Conservation (phyloP, 2,329 filamentous ascomycete genomes). For the Parastagonospora nodorum region DNA sequence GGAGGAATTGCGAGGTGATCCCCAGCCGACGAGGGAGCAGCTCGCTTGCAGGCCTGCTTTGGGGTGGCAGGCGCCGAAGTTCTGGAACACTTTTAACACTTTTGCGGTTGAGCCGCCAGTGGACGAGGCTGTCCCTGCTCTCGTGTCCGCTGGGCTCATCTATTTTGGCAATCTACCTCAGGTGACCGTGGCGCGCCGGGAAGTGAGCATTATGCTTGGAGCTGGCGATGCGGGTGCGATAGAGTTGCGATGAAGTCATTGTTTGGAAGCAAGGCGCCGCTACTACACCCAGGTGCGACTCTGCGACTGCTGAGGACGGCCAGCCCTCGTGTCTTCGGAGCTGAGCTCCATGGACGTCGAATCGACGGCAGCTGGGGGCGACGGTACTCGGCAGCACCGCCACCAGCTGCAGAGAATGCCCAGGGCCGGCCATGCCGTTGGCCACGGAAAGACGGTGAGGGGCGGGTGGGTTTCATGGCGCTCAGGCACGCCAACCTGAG, state of each 20-base stretch:
- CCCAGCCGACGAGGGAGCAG: not conserved
- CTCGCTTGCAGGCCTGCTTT: conserved; percentile 7
- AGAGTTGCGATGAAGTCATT: too few relatives aligned
- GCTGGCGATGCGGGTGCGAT: too few relatives aligned
- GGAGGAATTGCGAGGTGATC: not conserved
- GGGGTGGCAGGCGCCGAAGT: conserved; percentile 4
- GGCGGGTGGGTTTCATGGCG: conserved; percentile 33
- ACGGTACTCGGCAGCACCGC: conserved; percentile 4
- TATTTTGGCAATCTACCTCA: conserved; percentile 4
- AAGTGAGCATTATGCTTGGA: conserved; percentile 3
- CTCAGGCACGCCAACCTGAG: conserved; percentile 29
- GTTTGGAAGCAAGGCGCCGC: not conserved
- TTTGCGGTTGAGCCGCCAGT: conserved; percentile 5
- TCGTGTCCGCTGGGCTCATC: conserved; percentile 1
- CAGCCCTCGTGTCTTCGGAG: not conserved
- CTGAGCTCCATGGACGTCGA: not conserved
- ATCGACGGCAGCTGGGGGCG: not conserved
- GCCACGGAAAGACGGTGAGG: conserved; percentile 24
- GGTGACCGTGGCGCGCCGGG: not conserved
- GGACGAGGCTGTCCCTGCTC: not conserved
- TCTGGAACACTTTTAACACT: conserved; percentile 6
- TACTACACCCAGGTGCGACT: not conserved
- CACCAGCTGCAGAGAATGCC: not conserved
- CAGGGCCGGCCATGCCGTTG: conserved; percentile 9
- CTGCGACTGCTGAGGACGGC: not conserved